A percentile compares a stretch with the other conserved stretches of the same genome.
These are phyloP conservation scores for Tetragonia tetragonoides DNA, from an alignment of 148 eudicot species.

Conservation along the genomic window DNA sequence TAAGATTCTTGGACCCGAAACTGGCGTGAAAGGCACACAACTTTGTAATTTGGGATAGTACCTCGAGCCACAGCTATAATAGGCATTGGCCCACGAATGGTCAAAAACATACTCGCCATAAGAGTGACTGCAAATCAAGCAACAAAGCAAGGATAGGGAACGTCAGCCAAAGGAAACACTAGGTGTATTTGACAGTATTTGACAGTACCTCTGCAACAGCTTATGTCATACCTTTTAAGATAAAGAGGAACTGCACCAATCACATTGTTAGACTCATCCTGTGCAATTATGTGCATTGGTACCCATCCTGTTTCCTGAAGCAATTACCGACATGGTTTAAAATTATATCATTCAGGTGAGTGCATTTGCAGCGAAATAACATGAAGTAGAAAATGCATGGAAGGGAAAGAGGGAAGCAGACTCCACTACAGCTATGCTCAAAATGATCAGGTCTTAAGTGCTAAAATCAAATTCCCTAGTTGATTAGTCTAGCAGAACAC, in stretches of 20 bases:
- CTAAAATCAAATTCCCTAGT: not conserved
- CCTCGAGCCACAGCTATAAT: slow-evolving; percentile 74
- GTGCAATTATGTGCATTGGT: slow-evolving; percentile 74
- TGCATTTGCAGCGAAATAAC: too few relatives aligned
- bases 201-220: not conserved
- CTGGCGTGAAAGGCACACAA: slow-evolving; percentile 95
- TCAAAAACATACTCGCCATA: slow-evolving; percentile 97
- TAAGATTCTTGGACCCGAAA: slow-evolving; percentile 88
- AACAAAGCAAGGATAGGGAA: slow-evolving; percentile 14
- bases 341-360: not conserved
- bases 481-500: not conserved
- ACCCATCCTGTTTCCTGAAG: slow-evolving; percentile 93
- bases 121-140: slow-evolving; percentile 69
- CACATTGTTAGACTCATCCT: slow-evolving; percentile 60
- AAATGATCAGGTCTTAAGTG: not conserved
- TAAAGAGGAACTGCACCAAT: slow-evolving; percentile 85
- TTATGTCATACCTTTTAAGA: slow-evolving; percentile 71
- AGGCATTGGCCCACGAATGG: slow-evolving; percentile 98
- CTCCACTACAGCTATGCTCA: not conserved
- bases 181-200: not conserved
- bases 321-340: slow-evolving; percentile 15
- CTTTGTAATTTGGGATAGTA: slow-evolving; percentile 93
- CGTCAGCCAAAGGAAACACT: not conserved
- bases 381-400: not conserved
- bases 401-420: not conserved